Evolutionary conservation across 2,329 filamentous ascomycete genomes (phyloP), one percentile per base, ranked within the genome.

Genomic region (Stemphylium beticola): DNA sequence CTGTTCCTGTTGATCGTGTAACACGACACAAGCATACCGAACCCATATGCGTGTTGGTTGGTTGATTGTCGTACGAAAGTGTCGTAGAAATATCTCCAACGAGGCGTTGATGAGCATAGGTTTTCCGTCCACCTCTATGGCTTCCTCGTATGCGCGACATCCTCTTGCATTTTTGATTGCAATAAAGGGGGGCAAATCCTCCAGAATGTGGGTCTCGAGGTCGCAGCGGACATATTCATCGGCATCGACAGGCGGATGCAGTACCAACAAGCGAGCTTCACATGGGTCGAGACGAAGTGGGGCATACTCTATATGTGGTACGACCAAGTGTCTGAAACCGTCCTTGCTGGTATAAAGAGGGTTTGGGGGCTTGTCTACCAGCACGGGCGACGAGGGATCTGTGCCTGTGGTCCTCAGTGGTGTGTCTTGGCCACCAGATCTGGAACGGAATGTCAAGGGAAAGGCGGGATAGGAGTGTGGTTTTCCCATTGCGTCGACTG

Each of bases 201-300:
- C n/a, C 6, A 48, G 18, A 36, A 5, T n/a, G 14, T 48, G 18
- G n/a, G 26, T 48, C 29, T 40, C 26, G 5, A 40, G 37, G 45
- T 17, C 29, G 36, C 45, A 48, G 14, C 24, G 17, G n/a, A 47
- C 24, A 22, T 39, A 34, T n/a, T 47, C 44, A 31, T 12, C n/a
- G 15, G 7, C 15, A 12, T 48, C 29, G 17, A 20, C 4, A 4
- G 45, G 11, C 14, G 50, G 42, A 18, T 48, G 43, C 20, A 53
- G 36, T 57, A 40, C 71, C 72, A 6, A 72, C 60, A 0, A 78
- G 78, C 31, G 69, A 62, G 15, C 49, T 17, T 53, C 44, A 15
- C 31, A 18, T 17, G 41, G 31, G 4, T 24, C 17, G 12, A 34
- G 31, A 34, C 14, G 29, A 14, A 44, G 41, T 34, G 41, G 17